phyloP scores from a whole-genome alignment of 139 green algal species.

The Closterium sp. region DNA sequence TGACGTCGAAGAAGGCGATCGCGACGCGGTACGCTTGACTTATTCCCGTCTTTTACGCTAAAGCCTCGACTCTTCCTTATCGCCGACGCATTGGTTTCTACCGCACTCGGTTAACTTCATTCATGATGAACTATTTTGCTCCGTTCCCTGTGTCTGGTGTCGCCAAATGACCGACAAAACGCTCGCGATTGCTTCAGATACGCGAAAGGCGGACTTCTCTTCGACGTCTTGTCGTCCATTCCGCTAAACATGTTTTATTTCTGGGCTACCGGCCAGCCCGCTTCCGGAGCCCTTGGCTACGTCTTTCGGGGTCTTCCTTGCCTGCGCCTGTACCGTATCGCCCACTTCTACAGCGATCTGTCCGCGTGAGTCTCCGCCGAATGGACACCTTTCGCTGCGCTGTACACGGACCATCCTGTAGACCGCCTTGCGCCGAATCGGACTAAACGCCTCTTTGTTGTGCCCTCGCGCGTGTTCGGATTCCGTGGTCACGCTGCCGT shows the following conservation, averaged over 20 bases:
- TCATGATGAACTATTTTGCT: too few species aligned
- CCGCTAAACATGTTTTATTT: conserved; percentile 9
- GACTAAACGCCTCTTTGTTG: background rate
- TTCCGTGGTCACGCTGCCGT: too few species aligned
- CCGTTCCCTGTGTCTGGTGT: too few species aligned
- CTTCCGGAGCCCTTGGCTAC: background rate
- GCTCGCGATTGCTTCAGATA: background rate
- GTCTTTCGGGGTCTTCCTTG: conserved; percentile 2
- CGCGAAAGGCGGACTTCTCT: background rate
- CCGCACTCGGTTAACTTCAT: too few species aligned
- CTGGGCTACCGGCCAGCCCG: background rate
- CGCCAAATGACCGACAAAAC: too few species aligned
- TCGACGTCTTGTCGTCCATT: conserved; percentile 13
- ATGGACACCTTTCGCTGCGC: background rate
- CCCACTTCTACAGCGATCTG: background rate
- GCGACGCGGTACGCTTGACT: background rate
- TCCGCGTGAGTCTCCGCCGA: background rate
- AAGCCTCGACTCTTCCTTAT: background rate
- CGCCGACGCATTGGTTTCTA: too few species aligned
- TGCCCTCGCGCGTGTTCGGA: background rate
- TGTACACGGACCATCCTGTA: background rate
- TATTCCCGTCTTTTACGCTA: too few species aligned
- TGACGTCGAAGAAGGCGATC: background rate
- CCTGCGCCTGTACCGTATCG: conserved; percentile 10
- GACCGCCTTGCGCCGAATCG: too few species aligned